These are phyloP conservation scores for Paramecium tetraurelia DNA, from an alignment of 73 alveolate genomes.

Conservation along the genomic window DNA sequence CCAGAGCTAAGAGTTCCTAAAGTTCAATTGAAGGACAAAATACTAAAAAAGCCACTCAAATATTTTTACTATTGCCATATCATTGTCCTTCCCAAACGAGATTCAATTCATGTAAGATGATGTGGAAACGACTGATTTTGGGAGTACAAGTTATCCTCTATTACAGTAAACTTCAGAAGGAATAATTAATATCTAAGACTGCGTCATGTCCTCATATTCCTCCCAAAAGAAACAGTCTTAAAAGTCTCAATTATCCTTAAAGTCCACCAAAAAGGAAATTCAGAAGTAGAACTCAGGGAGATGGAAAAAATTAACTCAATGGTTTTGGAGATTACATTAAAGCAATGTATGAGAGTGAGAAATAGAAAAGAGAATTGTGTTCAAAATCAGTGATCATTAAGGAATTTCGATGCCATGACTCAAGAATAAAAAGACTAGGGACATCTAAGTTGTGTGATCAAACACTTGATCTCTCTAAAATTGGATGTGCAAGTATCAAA, in stretches of 20 bases:
- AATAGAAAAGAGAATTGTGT: not conserved
- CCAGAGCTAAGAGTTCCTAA: not conserved
- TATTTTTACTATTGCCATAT: not conserved
- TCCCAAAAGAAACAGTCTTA: not conserved
- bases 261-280: not conserved
- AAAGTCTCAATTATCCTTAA: not conserved
- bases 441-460: not conserved
- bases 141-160: not conserved
- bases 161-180: not conserved
- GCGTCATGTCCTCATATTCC: conserved; percentile 13
- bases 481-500: not conserved
- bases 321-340: conserved; percentile 4
- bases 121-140: not conserved
- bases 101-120: not conserved
- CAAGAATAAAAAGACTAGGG: not conserved
- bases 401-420: not conserved
- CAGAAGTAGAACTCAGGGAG: conserved; percentile 6
- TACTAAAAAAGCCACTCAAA: not conserved
- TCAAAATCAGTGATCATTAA: not conserved
- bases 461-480: not conserved
- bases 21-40: not conserved
- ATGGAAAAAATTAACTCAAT: not conserved
- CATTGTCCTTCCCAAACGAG: not conserved
- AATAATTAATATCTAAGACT: not conserved
- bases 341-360: conserved; percentile 8